phyloP scores from a whole-genome alignment of 306 rosid species.

The Notholithocarpus densiflorus region DNA sequence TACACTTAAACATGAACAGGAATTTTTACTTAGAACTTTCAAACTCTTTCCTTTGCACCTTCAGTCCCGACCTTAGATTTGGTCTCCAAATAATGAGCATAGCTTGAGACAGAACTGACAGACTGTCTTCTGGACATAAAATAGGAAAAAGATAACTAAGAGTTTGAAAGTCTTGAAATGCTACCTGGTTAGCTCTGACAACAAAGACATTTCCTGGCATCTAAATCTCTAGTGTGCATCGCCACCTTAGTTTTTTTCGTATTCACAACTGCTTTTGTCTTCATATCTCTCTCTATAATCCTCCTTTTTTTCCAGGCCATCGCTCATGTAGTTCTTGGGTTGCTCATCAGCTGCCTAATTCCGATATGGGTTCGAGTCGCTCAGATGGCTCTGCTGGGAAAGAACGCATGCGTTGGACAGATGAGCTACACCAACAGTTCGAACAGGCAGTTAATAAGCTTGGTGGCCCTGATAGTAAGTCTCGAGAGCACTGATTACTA shows the following conservation, averaged over 20 bases:
- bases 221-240: conserved; percentile 41
- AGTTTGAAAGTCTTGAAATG: neutral
- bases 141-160: neutral
- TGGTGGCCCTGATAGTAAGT: conserved; percentile 85
- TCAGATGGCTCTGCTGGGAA: conserved; percentile 39
- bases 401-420: conserved; percentile 76
- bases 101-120: too few species aligned
- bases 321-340: conserved; percentile 19
- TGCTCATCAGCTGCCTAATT: neutral
- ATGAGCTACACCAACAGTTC: conserved; percentile 60
- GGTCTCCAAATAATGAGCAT: neutral
- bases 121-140: neutral
- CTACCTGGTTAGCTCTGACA: conserved; percentile 36
- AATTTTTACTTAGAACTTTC: neutral
- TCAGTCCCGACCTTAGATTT: neutral
- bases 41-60: neutral
- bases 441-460: conserved; percentile 61
- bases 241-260: conserved; percentile 9
- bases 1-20: neutral
- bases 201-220: conserved; percentile 49
- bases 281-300: neutral
- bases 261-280: conserved; percentile 29
- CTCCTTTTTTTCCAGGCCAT: neutral
- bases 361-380: conserved; percentile 45
- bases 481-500: neutral